Base-by-base conservation (phyloP, 768 basidiomycete species). In the Boletus coccyginus region DNA sequence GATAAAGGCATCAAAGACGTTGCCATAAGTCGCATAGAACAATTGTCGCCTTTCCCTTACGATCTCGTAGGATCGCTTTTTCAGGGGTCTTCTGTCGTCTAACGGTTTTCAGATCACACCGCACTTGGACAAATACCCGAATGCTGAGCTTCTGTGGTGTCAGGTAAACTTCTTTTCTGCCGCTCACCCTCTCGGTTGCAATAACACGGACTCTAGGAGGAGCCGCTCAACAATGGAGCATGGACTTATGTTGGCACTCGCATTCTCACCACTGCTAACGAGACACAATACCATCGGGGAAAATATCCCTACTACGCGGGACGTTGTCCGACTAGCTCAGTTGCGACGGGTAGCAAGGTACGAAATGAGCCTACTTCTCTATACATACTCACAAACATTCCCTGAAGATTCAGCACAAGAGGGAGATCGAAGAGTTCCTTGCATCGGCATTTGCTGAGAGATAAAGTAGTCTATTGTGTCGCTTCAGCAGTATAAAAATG, bases 171-270 rank as follows among this genome's bases (percentile, higher is more conserved):
- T 9, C 21, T 9, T 10, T 39, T 29, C n/a, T 41, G 3, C 12
- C 5, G 1, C 17, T 32, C 10, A 1, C 6, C 43, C 44, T 27
- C 45, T 29, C 7, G n/a, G 24, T 40, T 21, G 16, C 43, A 41
- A 44, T 57, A 50, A 47, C 58, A 19, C 49, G 61, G 14, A 50
- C 39, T 64, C 48, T 67, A 86, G 81, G 94, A 97, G 75, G 94
- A 98, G 73, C 96, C 97, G 16, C 76, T 98, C 62, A 99, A 99
- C 79, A 94, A 94, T 66, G 97, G 97, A 62, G 87, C 93, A 2
- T 99, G 97, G 97, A 92, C 89, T 41, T 97, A 99, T 68, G 86
- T 97, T 56, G 94, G 91, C 27, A 91, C 94, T 45, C 86, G 95
- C 53, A 87, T 98, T 66, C 86, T 90, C 71, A 98, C 96, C 44